Percentiles rank a stretch among this genome's conserved stretches.
Conservation (phyloP, 106 monocot species). For the Amphibolis antarctica region DNA sequence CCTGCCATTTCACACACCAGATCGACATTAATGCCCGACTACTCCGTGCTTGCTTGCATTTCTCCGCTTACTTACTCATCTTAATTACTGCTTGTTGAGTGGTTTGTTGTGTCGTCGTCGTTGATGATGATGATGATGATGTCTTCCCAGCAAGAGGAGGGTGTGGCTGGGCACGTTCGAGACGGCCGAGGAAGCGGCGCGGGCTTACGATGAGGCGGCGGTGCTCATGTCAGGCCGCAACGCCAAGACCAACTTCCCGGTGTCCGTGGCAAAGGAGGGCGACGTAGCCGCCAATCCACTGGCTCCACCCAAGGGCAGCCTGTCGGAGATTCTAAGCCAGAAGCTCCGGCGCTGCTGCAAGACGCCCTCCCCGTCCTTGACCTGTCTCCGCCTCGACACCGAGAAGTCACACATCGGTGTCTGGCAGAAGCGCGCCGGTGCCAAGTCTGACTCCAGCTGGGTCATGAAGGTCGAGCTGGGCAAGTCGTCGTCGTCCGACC, state of each 20-base stretch:
- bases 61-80: no score
- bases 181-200: conserved; percentile 89
- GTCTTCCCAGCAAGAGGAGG: conserved; percentile 45
- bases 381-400: conserved; percentile 88
- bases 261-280: conserved; percentile 16
- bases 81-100: no score
- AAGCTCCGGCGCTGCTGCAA: conserved; percentile 82
- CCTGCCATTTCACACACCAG: no score
- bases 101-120: no score
- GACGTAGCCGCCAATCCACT: background rate
- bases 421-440: conserved; percentile 95
- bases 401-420: conserved; percentile 90
- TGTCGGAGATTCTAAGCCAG: conserved; percentile 47
- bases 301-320: conserved; percentile 4
- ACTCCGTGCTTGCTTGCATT: no score
- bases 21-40: no score
- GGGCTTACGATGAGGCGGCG: conserved; percentile 82
- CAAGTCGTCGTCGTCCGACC: background rate
- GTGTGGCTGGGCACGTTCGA: conserved; percentile 97
- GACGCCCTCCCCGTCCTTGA: conserved; percentile 67
- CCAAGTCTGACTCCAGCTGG: conserved; percentile 72
- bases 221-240: conserved; percentile 88
- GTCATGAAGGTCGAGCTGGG: conserved; percentile 86
- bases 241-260: conserved; percentile 92
- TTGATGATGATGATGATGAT: no score